Evolutionary conservation across 1,284 basidiomycete species (phyloP).

Genomic region (Phylloboletellus chloephorus): DNA sequence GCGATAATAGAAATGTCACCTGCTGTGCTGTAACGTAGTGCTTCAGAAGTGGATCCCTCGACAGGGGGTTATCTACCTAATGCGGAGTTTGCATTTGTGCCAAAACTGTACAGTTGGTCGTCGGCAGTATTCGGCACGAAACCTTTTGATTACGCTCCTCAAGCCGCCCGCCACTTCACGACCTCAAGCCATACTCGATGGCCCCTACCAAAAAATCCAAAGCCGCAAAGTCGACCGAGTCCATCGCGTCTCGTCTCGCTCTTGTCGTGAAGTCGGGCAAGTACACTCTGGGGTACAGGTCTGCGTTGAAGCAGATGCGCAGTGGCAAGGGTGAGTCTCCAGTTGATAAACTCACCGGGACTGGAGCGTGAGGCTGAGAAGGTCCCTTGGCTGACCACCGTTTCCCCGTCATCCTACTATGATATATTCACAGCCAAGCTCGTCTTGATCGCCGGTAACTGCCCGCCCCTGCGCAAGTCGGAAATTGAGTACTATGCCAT

Average conservation of each 20-base stretch:
- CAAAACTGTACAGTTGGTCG: conserved; percentile 30
- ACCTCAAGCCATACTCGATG: conserved; percentile 50
- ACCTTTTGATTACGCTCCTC: conserved; percentile 15
- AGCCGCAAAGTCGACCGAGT: conserved; percentile 86
- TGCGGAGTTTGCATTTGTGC: conserved; percentile 17
- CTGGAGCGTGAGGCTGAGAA: conserved; percentile 97
- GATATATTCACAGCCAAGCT: conserved; percentile 76
- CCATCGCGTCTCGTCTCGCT: conserved; percentile 91
- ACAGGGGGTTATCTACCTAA: conserved; percentile 7
- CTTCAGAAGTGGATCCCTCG: neutral
- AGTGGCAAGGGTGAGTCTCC: conserved; percentile 85
- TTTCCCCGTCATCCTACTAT: conserved; percentile 14
- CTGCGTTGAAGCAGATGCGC: conserved; percentile 97
- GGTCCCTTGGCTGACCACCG: conserved; percentile 74
- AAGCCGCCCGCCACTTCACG: conserved; percentile 19
- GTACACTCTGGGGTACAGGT: conserved; percentile 93
- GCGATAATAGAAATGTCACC: conserved; percentile 70
- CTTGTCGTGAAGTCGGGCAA: conserved; percentile 98
- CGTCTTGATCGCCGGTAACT: conserved; percentile 98
- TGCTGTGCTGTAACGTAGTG: conserved; percentile 51
- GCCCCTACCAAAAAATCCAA: conserved; percentile 94
- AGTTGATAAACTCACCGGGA: conserved; percentile 56
- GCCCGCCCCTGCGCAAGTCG: conserved; percentile 97
- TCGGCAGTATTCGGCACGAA: conserved; percentile 9
- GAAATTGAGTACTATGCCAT: conserved; percentile 99